Evolutionary conservation across 1,284 basidiomycete species (phyloP), one percentile per base, ranked within the genome.

Genomic region (Afroboletus lepidellus): DNA sequence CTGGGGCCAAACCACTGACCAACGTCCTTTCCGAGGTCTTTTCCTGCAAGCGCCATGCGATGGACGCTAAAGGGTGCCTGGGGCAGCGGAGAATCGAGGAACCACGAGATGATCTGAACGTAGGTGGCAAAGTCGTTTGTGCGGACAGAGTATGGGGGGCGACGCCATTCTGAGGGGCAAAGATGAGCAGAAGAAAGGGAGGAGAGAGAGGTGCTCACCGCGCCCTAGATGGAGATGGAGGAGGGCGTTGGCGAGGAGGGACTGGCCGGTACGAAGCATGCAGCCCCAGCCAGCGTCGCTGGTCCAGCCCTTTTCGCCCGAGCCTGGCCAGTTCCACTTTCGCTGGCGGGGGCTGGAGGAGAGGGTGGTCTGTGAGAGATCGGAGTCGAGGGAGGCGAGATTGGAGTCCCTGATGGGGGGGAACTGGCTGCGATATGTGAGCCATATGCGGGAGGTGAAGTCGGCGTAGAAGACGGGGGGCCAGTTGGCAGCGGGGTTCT

Each of bases 1-100:
- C 92, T 96, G 0, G 96, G 96, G 0, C 96, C 96, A 64, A 98
- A 98, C 96, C 96, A 98, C 69, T 94, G 90, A 3, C 96, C 96
- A 0, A 98, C 90, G 60, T 95, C 92, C 60, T 93, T 98, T 13
- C 96, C 96, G 1, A 98, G 79, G 58, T 94, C 89, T 67, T 97
- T 96, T 3, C 96, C 96, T 11, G 94, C 90, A 16, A 94, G 74
- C 0, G 95, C 95, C 87, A 99, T 97, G 38, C 93, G 84, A 72
- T 99, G 96, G 2, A 99, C 92, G 57, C 92, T 92, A 69, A 98
- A 99, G 0, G 96, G 96, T 41, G 89, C 87, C n/a, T 89, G 76
- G 0, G 90, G 83, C 0, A 88, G 84, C 0, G 96, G 94, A 12
- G 91, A 88, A 67, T 99, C 96, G 51, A 98, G 74, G 74, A 98